These are phyloP conservation scores for Candida sp. DNA, from an alignment of 1,139 yeast genomes.

Conservation along the genomic window DNA sequence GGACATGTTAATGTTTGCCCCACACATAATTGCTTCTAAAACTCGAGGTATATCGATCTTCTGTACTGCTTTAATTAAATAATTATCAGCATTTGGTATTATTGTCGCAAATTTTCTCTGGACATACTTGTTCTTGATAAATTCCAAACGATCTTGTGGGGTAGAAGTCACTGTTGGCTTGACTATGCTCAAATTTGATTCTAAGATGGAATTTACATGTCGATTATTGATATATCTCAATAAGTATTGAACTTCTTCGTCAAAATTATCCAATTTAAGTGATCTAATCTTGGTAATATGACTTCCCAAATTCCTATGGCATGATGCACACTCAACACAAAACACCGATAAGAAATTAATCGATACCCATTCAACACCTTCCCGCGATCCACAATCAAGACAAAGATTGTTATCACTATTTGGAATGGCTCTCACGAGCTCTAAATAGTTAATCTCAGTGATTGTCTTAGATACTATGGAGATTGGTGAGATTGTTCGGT, in stretches of 20 bases:
- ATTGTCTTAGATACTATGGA: slow-evolving; percentile 25
- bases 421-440: slow-evolving; percentile 40
- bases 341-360: slow-evolving; percentile 68
- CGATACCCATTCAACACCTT: slow-evolving; percentile 85
- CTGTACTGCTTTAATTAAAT: slow-evolving; percentile 45
- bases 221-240: slow-evolving; percentile 41
- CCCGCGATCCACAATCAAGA: slow-evolving; percentile 72
- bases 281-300: slow-evolving; percentile 50
- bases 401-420: slow-evolving; percentile 63
- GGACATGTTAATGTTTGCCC: slow-evolving; percentile 44
- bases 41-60: slow-evolving; percentile 46
- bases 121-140: slow-evolving; percentile 50
- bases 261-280: slow-evolving; percentile 48
- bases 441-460: slow-evolving; percentile 27
- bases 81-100: slow-evolving; percentile 21
- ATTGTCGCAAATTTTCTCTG: slow-evolving; percentile 30
- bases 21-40: slow-evolving; percentile 45
- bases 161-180: slow-evolving; percentile 19
- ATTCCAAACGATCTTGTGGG: slow-evolving; percentile 35
- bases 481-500: slow-evolving; percentile 29
- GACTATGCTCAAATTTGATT: slow-evolving; percentile 15
- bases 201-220: slow-evolving; percentile 35
- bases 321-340: slow-evolving; percentile 78
- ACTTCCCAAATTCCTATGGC: slow-evolving; percentile 52
- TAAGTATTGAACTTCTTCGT: slow-evolving; percentile 35